phyloP scores from a whole-genome alignment of 805 yeast species.

The Myxozyma sirexii region DNA sequence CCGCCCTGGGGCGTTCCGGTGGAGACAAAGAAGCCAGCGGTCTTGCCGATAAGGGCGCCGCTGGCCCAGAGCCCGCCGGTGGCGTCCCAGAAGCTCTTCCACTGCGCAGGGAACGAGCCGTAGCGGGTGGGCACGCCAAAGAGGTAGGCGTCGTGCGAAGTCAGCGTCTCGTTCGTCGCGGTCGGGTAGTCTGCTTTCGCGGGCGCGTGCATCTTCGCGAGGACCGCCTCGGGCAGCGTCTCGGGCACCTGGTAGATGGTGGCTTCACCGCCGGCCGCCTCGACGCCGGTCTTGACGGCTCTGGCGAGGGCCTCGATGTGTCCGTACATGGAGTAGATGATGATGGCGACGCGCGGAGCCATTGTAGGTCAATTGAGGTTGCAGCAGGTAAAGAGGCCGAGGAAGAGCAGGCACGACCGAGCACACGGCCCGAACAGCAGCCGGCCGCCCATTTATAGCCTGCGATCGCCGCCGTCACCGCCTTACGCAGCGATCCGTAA shows the following conservation, averaged over 20 bases:
- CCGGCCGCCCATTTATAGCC: no score
- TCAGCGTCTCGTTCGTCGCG: constrained; percentile 59
- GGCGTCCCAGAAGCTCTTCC: constrained; percentile 72
- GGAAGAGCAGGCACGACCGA: background rate
- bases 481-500: no score
- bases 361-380: background rate
- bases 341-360: constrained; percentile 63
- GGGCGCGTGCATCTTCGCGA: constrained; percentile 67
- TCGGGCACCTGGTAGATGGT: constrained; percentile 80
- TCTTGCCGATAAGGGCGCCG: constrained; percentile 59
- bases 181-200: constrained; percentile 51
- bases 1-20: constrained; percentile 80
- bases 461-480: no score
- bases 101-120: constrained; percentile 76
- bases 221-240: constrained; percentile 66
- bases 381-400: background rate
- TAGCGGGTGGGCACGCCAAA: constrained; percentile 82
- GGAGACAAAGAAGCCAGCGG: constrained; percentile 70
- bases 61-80: constrained; percentile 71
- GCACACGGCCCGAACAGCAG: no score
- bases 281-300: constrained; percentile 68
- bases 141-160: constrained; percentile 68
- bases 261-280: constrained; percentile 68
- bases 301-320: constrained; percentile 73
- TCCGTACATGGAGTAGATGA: constrained; percentile 80